Percentiles rank a stretch among this genome's conserved stretches.
Evolutionary conservation across 352 stramenopile species (phyloP).

Genomic region (Phytophthora rubi): DNA sequence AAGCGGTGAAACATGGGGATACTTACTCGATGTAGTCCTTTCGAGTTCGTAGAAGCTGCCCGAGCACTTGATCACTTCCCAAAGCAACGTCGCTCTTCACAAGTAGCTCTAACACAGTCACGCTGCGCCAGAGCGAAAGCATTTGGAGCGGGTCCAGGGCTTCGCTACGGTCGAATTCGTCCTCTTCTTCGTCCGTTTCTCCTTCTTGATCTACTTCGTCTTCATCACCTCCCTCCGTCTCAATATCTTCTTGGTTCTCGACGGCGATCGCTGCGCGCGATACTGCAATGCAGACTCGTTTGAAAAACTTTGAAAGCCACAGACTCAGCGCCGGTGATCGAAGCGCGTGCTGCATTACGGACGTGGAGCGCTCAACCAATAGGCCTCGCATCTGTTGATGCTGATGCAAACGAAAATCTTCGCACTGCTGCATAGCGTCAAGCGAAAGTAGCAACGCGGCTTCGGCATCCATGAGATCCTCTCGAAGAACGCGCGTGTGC

Average conservation of each 20-base stretch:
- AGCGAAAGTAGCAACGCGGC: conserved; percentile 56
- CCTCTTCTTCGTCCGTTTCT: conserved; percentile 1
- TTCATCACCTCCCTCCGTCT: background rate
- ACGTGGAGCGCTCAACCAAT: conserved; percentile 32
- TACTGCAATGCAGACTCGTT: conserved; percentile 47
- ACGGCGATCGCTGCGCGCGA: conserved; percentile 33
- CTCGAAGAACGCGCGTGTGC: conserved; percentile 14
- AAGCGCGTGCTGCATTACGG: conserved; percentile 34
- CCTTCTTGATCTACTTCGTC: background rate
- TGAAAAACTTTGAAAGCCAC: conserved; percentile 56
- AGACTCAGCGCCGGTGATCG: conserved; percentile 18
- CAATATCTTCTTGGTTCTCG: conserved; percentile 13
- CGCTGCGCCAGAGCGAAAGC: conserved; percentile 58
- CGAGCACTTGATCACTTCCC: conserved; percentile 27
- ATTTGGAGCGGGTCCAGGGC: conserved; percentile 15
- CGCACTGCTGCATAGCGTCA: conserved; percentile 41
- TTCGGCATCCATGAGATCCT: conserved; percentile 60
- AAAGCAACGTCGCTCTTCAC: conserved; percentile 27
- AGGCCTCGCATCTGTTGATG: conserved; percentile 28
- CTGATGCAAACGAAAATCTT: conserved; percentile 32
- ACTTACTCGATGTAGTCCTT: conserved; percentile 64
- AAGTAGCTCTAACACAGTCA: conserved; percentile 47
- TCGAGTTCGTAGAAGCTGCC: conserved; percentile 33
- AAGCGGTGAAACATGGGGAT: background rate
- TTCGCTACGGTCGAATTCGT: conserved; percentile 18